phyloP scores from a whole-genome alignment of 129 eudicot species.

The Silybum marianum region DNA sequence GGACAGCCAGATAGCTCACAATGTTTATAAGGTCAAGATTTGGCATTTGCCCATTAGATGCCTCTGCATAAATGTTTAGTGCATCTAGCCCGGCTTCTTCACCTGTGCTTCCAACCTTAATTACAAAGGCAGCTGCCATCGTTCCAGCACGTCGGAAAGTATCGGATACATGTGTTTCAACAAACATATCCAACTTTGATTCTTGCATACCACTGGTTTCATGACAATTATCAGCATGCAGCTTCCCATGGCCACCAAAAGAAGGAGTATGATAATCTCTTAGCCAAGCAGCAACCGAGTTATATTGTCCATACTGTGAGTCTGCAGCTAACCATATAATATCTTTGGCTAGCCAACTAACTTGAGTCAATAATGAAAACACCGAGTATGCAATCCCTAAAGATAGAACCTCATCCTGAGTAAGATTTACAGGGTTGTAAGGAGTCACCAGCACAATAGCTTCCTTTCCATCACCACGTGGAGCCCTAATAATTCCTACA shows the following conservation, averaged over 20 bases:
- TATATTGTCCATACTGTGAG: constrained; percentile 78
- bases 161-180: constrained; percentile 38
- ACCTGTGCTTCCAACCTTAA: constrained; percentile 63
- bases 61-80: constrained; percentile 87
- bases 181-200: constrained; percentile 17
- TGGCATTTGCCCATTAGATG: constrained; percentile 99
- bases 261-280: constrained; percentile 78
- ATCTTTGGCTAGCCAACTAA: constrained; percentile 96
- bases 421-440: constrained; percentile 63
- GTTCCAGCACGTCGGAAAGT: constrained; percentile 87
- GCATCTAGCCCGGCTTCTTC: constrained; percentile 52
- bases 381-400: constrained; percentile 72
- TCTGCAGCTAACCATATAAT: constrained; percentile 97
- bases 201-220: constrained; percentile 26
- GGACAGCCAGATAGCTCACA: constrained; percentile 81
- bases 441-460: constrained; percentile 92
- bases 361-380: constrained; percentile 74
- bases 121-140: constrained; percentile 95
- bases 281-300: constrained; percentile 83
- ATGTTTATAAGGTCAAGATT: constrained; percentile 89
- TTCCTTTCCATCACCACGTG: constrained; percentile 98
- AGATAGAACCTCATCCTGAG: constrained; percentile 66
- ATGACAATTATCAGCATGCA: constrained; percentile 40
- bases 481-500: constrained; percentile 89
- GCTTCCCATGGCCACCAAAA: constrained; percentile 39